Evolutionary conservation across 2,329 filamentous ascomycete genomes (phyloP), one percentile per base, ranked within the genome.

Genomic region (Neodidymelliopsis sp.): DNA sequence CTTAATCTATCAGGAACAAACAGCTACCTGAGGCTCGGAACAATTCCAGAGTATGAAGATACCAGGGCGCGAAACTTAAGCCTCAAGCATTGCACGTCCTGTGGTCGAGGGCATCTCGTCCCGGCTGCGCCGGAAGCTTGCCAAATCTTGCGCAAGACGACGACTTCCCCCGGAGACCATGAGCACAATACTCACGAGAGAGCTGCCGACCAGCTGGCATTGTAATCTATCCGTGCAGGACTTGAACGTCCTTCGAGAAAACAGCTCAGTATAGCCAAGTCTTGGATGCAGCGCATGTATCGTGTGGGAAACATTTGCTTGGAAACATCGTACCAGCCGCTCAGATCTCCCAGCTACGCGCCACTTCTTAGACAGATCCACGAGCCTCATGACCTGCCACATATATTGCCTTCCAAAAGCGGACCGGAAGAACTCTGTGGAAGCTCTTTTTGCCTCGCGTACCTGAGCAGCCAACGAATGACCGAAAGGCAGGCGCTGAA

Each of bases 81-180:
- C 59, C 51, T 62, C 50, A 52, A 51, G 31, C 38, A 43, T 28
- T 50, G 49, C 53, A 60, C 46, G 59, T 56, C 56, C 61, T 55
- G 41, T 37, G 40, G 49, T 52, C 43, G 33, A 38, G 51, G 67
- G 69, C 56, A 66, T 56, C 56, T 56, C 68, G 63, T 70, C 68
- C 69, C 69, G 69, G 60, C 55, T 62, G 48, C 57, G 62, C 69
- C 69, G 69, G 52, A 58, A 62, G 50, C 44, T 56, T 62, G 35
- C 48, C 36, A 50, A 20, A 27, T 53, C 36, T 31, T 54, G 36
- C 43, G 22, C 37, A 51, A 8, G 33, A 36, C 31, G 15, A 41
- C 22, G 28, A 29, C 20, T 47, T 25, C 23, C n/a, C 18, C 31
- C 41, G 8, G 18, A 18, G 11, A 22, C 27, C 46, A 36, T 22